Conservation (phyloP, 192 early-diverging fungal genomes). For the Rhizoclosmatium sp. region DNA sequence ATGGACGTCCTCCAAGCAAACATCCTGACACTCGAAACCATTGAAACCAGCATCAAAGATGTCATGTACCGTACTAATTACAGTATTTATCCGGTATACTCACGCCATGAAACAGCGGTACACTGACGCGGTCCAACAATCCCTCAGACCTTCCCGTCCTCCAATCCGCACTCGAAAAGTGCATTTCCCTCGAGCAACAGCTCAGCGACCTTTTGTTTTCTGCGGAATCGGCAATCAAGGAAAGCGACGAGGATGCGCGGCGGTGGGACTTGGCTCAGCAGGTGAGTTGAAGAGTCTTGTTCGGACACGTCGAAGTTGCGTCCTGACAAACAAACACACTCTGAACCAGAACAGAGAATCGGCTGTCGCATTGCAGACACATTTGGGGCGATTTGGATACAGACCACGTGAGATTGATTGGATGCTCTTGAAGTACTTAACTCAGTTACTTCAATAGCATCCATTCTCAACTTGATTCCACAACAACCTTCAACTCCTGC, state of each 20-base stretch:
- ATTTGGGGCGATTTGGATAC: neutral
- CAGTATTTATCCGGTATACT: neutral
- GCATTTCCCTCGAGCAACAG: neutral
- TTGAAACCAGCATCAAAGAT: constrained; percentile 6
- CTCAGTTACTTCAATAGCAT: neutral
- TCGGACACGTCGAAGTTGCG: neutral
- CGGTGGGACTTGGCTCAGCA: neutral
- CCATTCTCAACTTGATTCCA: neutral
- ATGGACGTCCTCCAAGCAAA: neutral
- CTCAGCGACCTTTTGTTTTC: neutral
- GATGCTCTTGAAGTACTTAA: neutral
- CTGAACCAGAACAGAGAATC: constrained; percentile 2
- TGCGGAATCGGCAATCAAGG: neutral
- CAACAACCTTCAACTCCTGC: neutral
- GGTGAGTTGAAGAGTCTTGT: neutral
- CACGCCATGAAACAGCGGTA: neutral
- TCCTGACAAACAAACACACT: neutral
- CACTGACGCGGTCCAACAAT: neutral
- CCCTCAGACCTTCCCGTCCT: neutral
- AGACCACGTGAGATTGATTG: neutral
- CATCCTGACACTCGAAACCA: neutral
- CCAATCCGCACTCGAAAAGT: neutral
- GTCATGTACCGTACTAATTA: neutral
- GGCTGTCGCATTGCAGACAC: neutral
- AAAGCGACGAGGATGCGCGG: neutral